These are phyloP conservation scores for Colletotrichum tropicale DNA, from an alignment of 2,329 filamentous ascomycete genomes.

Conservation along the genomic window DNA sequence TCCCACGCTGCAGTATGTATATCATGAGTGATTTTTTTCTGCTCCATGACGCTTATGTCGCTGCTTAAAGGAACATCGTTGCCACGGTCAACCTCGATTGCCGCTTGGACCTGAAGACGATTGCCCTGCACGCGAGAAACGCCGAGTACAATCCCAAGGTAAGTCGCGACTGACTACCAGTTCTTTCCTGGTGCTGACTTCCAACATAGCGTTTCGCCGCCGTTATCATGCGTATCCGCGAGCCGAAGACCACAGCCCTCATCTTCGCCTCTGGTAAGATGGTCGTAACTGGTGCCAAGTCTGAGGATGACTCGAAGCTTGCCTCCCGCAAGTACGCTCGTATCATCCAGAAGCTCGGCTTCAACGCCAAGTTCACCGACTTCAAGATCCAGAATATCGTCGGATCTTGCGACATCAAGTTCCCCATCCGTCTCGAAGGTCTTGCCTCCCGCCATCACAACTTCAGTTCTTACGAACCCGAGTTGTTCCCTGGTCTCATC, in stretches of 20 bases:
- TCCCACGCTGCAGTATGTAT: conserved; percentile 96
- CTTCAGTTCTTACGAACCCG: conserved; percentile 98
- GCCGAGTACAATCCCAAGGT: conserved; percentile 99
- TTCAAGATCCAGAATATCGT: conserved; percentile 99
- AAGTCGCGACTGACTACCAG: conserved; percentile 37
- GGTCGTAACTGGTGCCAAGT: conserved; percentile 98
- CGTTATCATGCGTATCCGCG: conserved; percentile 99
- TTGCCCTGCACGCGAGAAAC: conserved; percentile 96
- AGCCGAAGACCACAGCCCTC: conserved; percentile 96
- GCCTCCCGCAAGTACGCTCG: conserved; percentile 97
- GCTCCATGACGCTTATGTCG: conserved; percentile 58
- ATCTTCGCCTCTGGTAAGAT: conserved; percentile 99
- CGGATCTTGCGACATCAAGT: conserved; percentile 98
- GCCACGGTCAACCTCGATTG: conserved; percentile 98
- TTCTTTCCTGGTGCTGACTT: conserved; percentile 32
- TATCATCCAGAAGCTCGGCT: conserved; percentile 99
- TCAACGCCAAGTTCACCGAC: conserved; percentile 99
- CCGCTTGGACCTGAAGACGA: conserved; percentile 97
- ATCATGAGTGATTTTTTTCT: conserved; percentile 34
- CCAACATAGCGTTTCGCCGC: conserved; percentile 85
- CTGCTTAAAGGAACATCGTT: conserved; percentile 86
- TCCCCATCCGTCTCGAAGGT: conserved; percentile 95
- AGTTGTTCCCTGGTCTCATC: conserved; percentile 98
- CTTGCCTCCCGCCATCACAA: conserved; percentile 97
- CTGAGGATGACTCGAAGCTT: conserved; percentile 96